Conservation (phyloP, 345 rosid genomes). For the Eucalyptus guilfoylei region DNA sequence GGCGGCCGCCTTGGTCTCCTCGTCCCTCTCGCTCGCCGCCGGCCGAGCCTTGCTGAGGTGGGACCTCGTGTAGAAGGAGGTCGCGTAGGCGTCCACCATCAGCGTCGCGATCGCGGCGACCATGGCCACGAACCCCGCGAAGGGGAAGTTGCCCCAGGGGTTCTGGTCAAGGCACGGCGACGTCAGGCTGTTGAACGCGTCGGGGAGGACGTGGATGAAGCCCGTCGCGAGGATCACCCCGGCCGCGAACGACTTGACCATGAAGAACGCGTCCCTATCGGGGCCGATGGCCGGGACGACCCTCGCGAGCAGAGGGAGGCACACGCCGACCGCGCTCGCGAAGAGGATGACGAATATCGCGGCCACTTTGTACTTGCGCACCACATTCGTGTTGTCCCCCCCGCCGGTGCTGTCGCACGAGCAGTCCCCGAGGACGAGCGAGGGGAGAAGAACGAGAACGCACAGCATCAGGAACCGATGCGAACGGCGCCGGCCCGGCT, state of each 20-base stretch:
- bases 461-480: background rate
- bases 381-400: background rate
- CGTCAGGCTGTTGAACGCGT: slow-evolving; percentile 58
- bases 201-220: slow-evolving; percentile 75
- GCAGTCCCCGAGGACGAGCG: background rate
- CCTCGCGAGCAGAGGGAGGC: slow-evolving; percentile 29
- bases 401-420: slow-evolving; percentile 2
- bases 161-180: slow-evolving; percentile 37
- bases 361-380: slow-evolving; percentile 19
- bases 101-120: slow-evolving; percentile 43
- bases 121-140: slow-evolving; percentile 79
- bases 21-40: slow-evolving; percentile 1
- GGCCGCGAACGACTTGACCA: slow-evolving; percentile 65
- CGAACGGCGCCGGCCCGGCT: background rate
- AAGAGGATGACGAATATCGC: slow-evolving; percentile 35
- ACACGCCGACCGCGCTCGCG: slow-evolving; percentile 33
- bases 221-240: slow-evolving; percentile 82
- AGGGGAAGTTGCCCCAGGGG: slow-evolving; percentile 80
- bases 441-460: background rate
- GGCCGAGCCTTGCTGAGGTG: slow-evolving; percentile 11
- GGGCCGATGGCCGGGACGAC: slow-evolving; percentile 18
- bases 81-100: slow-evolving; percentile 50
- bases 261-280: slow-evolving; percentile 24
- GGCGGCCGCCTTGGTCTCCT: background rate
- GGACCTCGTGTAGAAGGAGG: slow-evolving; percentile 21